phyloP scores from a whole-genome alignment of 2,329 filamentous ascomycete species.

The Trichophyton simii region DNA sequence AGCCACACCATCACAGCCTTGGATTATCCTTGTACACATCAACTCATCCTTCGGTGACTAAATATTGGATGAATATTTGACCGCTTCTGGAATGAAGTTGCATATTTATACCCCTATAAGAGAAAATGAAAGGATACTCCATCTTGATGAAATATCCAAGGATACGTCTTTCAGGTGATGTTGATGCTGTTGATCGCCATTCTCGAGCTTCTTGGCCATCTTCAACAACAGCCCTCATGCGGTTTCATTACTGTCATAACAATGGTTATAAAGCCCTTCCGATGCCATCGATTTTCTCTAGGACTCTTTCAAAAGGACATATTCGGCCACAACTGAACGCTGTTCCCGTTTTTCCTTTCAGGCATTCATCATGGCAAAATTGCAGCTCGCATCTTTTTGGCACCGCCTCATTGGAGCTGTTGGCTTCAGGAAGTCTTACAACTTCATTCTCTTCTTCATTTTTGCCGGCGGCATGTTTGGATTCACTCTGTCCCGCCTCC shows the following conservation, averaged over 20 bases:
- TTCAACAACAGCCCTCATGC: too few relatives aligned
- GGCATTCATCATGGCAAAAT: neutral
- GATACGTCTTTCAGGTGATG: neutral
- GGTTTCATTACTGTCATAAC: too few relatives aligned
- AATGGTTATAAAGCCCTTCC: too few relatives aligned
- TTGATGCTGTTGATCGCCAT: too few relatives aligned
- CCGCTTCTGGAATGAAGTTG: neutral
- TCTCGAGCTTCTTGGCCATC: too few relatives aligned
- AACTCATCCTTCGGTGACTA: neutral
- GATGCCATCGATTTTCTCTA: neutral
- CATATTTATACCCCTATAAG: neutral
- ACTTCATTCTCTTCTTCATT: constrained; percentile 22
- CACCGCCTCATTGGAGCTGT: neutral
- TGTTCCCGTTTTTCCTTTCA: neutral
- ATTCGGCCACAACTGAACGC: neutral
- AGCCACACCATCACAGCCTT: neutral
- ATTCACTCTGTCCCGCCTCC: constrained; percentile 39
- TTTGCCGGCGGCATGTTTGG: constrained; percentile 36
- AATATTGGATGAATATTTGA: neutral
- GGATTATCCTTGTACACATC: too few relatives aligned
- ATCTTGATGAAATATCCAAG: neutral
- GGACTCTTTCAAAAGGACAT: neutral
- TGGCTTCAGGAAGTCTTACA: neutral
- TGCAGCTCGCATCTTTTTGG: neutral
- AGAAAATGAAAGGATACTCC: neutral